phyloP scores from a whole-genome alignment of 2,329 filamentous ascomycete species.

The Epicoccum sorghinum region DNA sequence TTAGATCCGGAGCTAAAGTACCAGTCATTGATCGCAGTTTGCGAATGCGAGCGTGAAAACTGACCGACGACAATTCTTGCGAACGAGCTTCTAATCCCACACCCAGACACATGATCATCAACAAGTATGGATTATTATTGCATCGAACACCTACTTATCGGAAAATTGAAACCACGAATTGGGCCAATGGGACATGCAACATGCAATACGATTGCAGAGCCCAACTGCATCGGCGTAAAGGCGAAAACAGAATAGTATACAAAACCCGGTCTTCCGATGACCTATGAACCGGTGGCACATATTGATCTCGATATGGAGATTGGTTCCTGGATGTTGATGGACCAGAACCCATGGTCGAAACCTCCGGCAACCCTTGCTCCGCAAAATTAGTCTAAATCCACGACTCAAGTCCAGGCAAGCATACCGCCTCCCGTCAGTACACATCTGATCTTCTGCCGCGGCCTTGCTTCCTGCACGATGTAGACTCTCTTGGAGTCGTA shows the following conservation, averaged over 20 bases:
- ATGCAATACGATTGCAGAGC: no score
- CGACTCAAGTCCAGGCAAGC: constrained; percentile 1
- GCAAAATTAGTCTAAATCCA: constrained; percentile 1
- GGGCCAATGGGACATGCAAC: no score
- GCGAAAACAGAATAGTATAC: no score
- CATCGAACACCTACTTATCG: no score
- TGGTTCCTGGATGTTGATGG: not conserved
- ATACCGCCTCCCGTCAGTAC: not conserved
- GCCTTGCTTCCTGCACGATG: not conserved
- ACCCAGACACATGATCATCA: no score
- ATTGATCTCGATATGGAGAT: not conserved
- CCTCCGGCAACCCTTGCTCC: not conserved
- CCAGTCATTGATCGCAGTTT: not conserved
- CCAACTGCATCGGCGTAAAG: no score
- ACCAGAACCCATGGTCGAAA: not conserved
- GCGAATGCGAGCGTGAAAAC: no score
- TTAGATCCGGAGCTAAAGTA: not conserved
- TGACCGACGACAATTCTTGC: no score
- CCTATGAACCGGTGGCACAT: not conserved
- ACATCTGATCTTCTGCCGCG: not conserved
- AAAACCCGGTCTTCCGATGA: no score
- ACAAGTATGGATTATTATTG: no score
- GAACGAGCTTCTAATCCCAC: no score
- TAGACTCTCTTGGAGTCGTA: not conserved
- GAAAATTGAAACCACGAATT: no score